Evolutionary conservation across 257 asterid species (phyloP).

Genomic region (Jasminum sambac): DNA sequence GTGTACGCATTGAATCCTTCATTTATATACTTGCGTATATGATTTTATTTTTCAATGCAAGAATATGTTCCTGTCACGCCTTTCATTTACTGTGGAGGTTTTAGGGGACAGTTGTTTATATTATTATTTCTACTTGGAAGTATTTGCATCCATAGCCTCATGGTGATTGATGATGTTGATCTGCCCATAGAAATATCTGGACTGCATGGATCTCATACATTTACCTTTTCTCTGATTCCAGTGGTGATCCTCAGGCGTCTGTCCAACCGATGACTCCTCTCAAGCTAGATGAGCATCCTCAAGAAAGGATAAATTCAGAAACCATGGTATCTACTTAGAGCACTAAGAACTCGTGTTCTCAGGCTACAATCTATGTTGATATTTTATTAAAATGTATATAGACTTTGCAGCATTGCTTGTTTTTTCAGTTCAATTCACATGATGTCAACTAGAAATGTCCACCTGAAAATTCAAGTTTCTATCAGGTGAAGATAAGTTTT

Average conservation of each 20-base stretch:
- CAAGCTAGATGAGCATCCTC: conserved; percentile 58
- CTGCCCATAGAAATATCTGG: conserved; percentile 12
- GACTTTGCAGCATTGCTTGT: not conserved
- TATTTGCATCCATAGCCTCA: conserved; percentile 8
- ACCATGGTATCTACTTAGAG: conserved; percentile 47
- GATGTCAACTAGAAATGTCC: not conserved
- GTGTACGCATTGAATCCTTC: conserved; percentile 4
- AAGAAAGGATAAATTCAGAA: conserved; percentile 39
- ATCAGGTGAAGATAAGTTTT: conserved; percentile 17
- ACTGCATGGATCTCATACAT: conserved; percentile 19
- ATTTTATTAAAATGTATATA: not conserved
- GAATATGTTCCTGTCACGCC: not conserved
- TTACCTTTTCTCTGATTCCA: conserved; percentile 36
- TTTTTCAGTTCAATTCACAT: not conserved
- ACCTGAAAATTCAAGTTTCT: not conserved
- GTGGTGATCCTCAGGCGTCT: conserved; percentile 76
- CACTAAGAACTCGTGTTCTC: conserved; percentile 21
- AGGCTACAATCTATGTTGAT: conserved; percentile 7
- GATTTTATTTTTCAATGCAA: not conserved
- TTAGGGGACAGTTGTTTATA: not conserved
- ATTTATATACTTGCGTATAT: conserved; percentile 21
- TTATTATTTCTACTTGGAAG: conserved; percentile 19
- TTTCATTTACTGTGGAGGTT: not conserved
- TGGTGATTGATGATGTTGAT: conserved; percentile 24
- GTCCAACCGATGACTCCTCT: conserved; percentile 51